A percentile compares a stretch with the other conserved stretches of the same genome.
These are phyloP conservation scores for Kodamaea derodonti DNA, from an alignment of 1,139 yeast species.

Conservation along the genomic window DNA sequence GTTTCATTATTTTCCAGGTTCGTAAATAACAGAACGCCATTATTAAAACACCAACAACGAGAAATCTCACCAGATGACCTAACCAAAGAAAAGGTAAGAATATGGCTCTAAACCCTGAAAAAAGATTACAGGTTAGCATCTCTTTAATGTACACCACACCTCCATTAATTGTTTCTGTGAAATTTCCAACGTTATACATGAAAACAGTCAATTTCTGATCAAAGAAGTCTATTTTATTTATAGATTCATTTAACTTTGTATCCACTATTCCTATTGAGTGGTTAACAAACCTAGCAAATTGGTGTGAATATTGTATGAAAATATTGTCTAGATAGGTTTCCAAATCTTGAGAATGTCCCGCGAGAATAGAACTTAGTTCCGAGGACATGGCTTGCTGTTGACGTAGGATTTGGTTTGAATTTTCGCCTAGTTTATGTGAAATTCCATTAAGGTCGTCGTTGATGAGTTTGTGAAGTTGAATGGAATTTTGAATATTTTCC, in stretches of 20 bases:
- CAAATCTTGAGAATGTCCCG: not conserved
- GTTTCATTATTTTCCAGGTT: too few species aligned
- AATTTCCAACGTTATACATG: not conserved
- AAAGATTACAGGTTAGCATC: too few species aligned
- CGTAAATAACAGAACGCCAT: too few species aligned
- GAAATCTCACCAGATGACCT: too few species aligned
- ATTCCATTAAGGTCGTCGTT: not conserved
- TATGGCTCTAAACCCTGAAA: not conserved
- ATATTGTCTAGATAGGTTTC: not conserved
- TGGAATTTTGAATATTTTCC: not conserved
- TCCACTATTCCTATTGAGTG: not conserved
- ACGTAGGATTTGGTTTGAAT: not conserved
- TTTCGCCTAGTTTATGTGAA: not conserved
- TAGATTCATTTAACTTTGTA: constrained; percentile 1
- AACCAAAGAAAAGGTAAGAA: too few species aligned
- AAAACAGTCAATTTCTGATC: constrained; percentile 1
- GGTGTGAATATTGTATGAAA: not conserved
- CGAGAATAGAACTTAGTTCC: not conserved
- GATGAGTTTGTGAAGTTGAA: not conserved
- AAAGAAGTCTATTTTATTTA: constrained; percentile 2
- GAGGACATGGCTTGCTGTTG: not conserved
- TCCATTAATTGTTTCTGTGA: not conserved
- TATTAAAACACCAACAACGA: too few species aligned
- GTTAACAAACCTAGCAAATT: not conserved
- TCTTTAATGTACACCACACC: not conserved